A percentile compares a stretch with the other conserved stretches of the same genome.
phyloP scores from a whole-genome alignment of 805 yeast species.

The Wickerhamomyces silvicola region DNA sequence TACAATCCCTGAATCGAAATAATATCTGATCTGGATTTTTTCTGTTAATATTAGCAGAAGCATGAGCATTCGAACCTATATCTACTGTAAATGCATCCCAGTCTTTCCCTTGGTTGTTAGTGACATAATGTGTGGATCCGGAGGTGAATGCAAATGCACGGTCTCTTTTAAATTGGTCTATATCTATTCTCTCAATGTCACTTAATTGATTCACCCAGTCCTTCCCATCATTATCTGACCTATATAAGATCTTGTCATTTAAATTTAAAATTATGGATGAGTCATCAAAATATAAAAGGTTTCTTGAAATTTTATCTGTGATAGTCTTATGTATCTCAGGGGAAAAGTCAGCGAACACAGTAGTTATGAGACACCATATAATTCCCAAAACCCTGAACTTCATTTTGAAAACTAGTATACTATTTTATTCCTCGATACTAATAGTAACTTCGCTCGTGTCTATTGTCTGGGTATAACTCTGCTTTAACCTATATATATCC shows the following conservation, averaged over 20 bases:
- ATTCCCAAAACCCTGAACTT: too few relatives aligned
- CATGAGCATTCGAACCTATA: slow-evolving; percentile 15
- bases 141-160: slow-evolving; percentile 35
- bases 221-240: slow-evolving; percentile 43
- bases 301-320: slow-evolving; percentile 9
- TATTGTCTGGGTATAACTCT: too few relatives aligned
- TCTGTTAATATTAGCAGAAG: slow-evolving; percentile 31
- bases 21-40: slow-evolving; percentile 32
- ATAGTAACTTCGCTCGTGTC: too few relatives aligned
- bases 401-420: too few relatives aligned
- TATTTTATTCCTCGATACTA: too few relatives aligned
- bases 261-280: slow-evolving; percentile 21
- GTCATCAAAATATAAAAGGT: slow-evolving; percentile 26
- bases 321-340: slow-evolving; percentile 17
- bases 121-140: slow-evolving; percentile 28
- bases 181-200: slow-evolving; percentile 18
- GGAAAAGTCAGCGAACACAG: slow-evolving; percentile 19
- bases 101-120: slow-evolving; percentile 34
- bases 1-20: slow-evolving; percentile 25
- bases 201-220: slow-evolving; percentile 34
- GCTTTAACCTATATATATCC: too few relatives aligned
- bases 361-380: too few relatives aligned
- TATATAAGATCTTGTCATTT: slow-evolving; percentile 26
- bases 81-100: slow-evolving; percentile 33
- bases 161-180: slow-evolving; percentile 30